Evolutionary conservation across 164 flowering plant genomes (phyloP), one percentile per base, ranked within the genome.

Genomic region (Brasenia schreberi): DNA sequence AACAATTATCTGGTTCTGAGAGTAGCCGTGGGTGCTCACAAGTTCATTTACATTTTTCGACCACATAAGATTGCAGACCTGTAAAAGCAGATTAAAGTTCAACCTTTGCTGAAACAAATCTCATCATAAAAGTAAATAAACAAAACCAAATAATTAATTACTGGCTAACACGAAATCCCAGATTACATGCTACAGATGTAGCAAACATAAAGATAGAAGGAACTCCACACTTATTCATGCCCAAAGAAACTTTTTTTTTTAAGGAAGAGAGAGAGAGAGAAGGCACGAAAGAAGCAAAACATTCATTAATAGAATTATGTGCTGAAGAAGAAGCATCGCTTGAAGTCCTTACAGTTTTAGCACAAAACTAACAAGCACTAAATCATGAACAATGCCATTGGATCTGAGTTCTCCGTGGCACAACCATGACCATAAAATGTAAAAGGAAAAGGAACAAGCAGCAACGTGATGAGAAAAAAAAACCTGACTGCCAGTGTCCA

Each of bases 401-500:
- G 53, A 45, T 6, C 53, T 6, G 53, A 45, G 53, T 45, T 45
- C 0, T 3, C 12, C 0, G 10, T 45, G 10, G 53, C 12, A 6
- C 10, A 45, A 45, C 0, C 0, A 45, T 11, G 10, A 45, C 53
- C 12, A 6, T 11, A 45, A 45, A 11, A 6, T 11, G 3, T 11
- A 45, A 11, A 45, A 6, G 53, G 12, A 45, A 11, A 11, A 45
- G 53, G 53, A 45, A 11, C 53, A 6, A 11, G 53, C 53, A 0
- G 10, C 10, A 6, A 45, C 0, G 53, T 45, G 10, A 11, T 59
- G 7, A 27, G 9, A 17, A 17, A 60, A 17, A 17, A 60, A 68
- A n/a, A 87, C 97, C 97, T 91, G 97, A 77, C 97, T 91, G 19
- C 96, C 96, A 67, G 97, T 92, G 79, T 91, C 99, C 76, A 89